Evolutionary conservation across 148 eudicot genomes (phyloP).

Genomic region (Polygonum maritimum): DNA sequence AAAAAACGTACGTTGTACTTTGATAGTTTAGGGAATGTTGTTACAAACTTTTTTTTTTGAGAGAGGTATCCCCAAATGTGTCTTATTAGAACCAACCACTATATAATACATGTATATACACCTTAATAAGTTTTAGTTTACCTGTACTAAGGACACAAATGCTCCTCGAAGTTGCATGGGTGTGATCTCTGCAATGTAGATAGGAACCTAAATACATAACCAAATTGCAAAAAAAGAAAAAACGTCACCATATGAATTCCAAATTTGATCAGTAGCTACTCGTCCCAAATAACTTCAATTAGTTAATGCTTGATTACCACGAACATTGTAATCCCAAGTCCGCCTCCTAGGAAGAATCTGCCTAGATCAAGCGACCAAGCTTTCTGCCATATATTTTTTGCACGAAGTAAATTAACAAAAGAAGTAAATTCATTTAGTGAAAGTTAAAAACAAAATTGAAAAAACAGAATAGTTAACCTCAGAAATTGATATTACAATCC

Average conservation of each 20-base stretch:
- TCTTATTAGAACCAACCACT: too few species aligned
- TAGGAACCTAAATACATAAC: conserved; percentile 2
- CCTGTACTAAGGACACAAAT: background rate
- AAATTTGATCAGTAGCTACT: background rate
- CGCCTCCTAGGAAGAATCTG: conserved; percentile 22
- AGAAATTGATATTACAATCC: too few species aligned
- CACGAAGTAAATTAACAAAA: background rate
- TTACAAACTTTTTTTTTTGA: too few species aligned
- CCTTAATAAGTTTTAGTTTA: background rate
- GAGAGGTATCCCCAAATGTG: too few species aligned
- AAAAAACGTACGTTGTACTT: too few species aligned
- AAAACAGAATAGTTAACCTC: too few species aligned
- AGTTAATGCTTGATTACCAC: background rate
- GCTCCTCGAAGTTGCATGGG: conserved; percentile 24
- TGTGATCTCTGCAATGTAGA: conserved; percentile 26
- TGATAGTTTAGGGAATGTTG: too few species aligned
- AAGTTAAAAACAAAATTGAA: too few species aligned
- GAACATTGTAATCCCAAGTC: conserved; percentile 9
- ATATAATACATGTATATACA: too few species aligned
- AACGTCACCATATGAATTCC: background rate
- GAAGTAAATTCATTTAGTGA: too few species aligned
- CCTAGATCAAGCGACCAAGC: conserved; percentile 18
- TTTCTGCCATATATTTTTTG: background rate
- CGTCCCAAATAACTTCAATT: background rate
- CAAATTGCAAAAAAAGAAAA: too few species aligned